Evolutionary conservation across 2,329 filamentous ascomycete species (phyloP).

Genomic region (Tolypocladium tundrense): DNA sequence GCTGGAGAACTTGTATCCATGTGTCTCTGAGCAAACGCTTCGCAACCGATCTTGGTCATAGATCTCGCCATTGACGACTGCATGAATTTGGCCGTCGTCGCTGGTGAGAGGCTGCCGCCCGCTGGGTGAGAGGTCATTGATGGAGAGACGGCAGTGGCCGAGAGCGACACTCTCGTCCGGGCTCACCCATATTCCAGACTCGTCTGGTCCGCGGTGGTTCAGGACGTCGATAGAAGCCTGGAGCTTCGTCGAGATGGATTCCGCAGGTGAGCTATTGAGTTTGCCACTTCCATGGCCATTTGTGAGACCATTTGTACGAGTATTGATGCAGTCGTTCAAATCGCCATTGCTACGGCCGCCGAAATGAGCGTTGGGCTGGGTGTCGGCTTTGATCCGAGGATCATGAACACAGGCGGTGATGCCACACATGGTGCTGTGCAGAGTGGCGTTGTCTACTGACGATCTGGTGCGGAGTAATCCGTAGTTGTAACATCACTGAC

Average conservation of each 20-base stretch:
- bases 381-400: not conserved
- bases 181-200: slow-evolving; percentile 16
- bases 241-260: slow-evolving; percentile 2
- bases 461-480: no score
- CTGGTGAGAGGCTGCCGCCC: slow-evolving; percentile 36
- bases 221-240: slow-evolving; percentile 13
- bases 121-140: slow-evolving; percentile 36
- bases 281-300: not conserved
- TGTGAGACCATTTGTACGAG: not conserved
- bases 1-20: slow-evolving; percentile 32
- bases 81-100: slow-evolving; percentile 31
- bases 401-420: not conserved
- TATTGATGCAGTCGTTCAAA: no score
- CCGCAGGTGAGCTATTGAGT: not conserved
- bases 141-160: slow-evolving; percentile 39
- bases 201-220: slow-evolving; percentile 19
- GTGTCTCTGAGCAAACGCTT: slow-evolving; percentile 18
- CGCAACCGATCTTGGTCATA: slow-evolving; percentile 41
- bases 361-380: not conserved
- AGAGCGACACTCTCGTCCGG: slow-evolving; percentile 17
- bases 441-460: no score
- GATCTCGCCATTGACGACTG: slow-evolving; percentile 49
- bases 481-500: no score
- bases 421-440: not conserved
- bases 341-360: no score